Conservation (phyloP, 2,329 filamentous ascomycete species). For the Cytospora piceicola region DNA sequence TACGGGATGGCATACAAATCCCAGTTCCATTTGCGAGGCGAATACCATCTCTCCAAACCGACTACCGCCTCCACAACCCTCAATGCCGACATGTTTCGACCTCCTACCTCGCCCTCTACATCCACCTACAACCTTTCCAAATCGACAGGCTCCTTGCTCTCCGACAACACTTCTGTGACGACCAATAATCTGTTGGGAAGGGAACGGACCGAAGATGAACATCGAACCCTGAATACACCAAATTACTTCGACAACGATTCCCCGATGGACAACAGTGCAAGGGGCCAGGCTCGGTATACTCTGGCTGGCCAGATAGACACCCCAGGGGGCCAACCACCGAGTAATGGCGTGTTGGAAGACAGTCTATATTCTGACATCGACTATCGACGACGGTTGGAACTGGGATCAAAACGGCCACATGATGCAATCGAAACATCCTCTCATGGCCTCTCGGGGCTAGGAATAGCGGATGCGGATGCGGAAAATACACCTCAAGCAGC, state of each 20-base stretch:
- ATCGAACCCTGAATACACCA: conserved; percentile 38
- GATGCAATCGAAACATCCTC: conserved; percentile 44
- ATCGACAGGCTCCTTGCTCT: conserved; percentile 46
- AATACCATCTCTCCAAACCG: conserved; percentile 38
- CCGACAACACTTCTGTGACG: conserved; percentile 41
- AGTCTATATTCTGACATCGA: conserved; percentile 62
- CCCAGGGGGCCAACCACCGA: conserved; percentile 41
- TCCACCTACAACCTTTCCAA: conserved; percentile 38
- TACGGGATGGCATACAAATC: conserved; percentile 38
- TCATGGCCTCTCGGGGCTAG: conserved; percentile 38
- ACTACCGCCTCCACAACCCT: conserved; percentile 35
- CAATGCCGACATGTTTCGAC: conserved; percentile 41
- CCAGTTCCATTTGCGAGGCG: conserved; percentile 41
- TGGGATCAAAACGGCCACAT: conserved; percentile 52
- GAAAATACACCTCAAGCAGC: conserved; percentile 38
- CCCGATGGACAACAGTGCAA: conserved; percentile 30
- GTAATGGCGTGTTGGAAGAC: conserved; percentile 49
- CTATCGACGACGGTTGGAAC: conserved; percentile 50
- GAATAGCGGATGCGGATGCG: conserved; percentile 37
- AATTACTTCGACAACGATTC: conserved; percentile 39
- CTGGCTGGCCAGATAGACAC: conserved; percentile 60
- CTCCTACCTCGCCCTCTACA: conserved; percentile 37
- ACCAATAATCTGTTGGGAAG: conserved; percentile 46
- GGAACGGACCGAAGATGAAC: conserved; percentile 46
- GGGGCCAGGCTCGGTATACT: conserved; percentile 46